Base-by-base conservation (phyloP, 1,284 basidiomycete species). In the Ganoderma multipileum region DNA sequence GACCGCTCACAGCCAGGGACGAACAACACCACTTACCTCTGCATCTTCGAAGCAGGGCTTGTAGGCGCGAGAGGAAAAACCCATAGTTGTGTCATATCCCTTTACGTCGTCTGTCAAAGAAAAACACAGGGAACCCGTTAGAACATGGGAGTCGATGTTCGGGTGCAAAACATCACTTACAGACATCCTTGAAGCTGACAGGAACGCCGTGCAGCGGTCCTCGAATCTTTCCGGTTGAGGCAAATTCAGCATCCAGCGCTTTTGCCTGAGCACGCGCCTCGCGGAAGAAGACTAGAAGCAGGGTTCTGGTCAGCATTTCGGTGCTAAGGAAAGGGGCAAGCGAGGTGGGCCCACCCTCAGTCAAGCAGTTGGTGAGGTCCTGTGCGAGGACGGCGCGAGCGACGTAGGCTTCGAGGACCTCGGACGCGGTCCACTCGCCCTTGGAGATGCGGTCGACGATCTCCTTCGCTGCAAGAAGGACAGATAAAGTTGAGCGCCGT, bases 161-260 rank as follows among this genome's bases (percentile, higher is more conserved):
- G 62, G 64, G 14, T 20, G 59, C 38, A 23, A 23, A 7, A 20
- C 54, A 44, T 26, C 26, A 75, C 86, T 69, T 76, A 90, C 87
- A 89, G 77, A 86, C 84, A 77, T 96, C 89, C 78, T 97, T 93
- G 76, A 92, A 80, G 78, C 89, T 88, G 65, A 95, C 86, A 5
- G 95, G 96, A 20, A 97, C 88, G 36, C 95, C 95, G 77, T 94
- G 93, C 44, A 96, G 83, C 12, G 89, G 89, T 0, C 95, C 95
- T 23, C 85, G 84, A 33, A 94, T 75, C 69, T 81, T 81, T 58
- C 87, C 87, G 0, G 90, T 92, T 18, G 76, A 72, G 2, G 84
- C 83, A 74, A 92, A 94, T 71, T 92, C 88, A 4, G 81, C 80
- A 75, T 95, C 94, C 2, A 95, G 84, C 47, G 84, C 83, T 57